Percentiles rank a stretch among this genome's conserved stretches.
Conservation (phyloP, 345 rosid genomes). For the Erodium maritimum region DNA sequence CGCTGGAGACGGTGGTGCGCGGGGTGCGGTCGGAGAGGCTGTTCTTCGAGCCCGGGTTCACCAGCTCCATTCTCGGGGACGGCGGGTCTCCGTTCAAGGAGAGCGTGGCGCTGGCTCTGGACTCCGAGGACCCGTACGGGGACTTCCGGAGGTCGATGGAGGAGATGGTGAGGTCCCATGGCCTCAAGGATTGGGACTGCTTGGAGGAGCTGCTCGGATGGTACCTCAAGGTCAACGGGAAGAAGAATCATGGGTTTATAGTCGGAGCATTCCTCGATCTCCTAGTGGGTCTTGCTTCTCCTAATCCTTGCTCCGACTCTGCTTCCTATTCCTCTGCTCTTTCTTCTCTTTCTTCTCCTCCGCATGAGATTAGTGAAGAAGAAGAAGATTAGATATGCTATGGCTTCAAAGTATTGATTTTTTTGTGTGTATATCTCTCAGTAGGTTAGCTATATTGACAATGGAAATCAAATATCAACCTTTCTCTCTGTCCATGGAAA, state of each 20-base stretch:
- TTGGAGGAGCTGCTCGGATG: constrained; percentile 66
- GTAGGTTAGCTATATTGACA: constrained; percentile 1
- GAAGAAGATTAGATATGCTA: background rate
- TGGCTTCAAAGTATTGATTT: constrained; percentile 5
- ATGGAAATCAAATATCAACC: background rate
- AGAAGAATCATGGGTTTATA: constrained; percentile 56
- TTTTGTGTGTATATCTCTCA: constrained; percentile 15
- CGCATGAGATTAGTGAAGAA: constrained; percentile 13
- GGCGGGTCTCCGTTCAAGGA: constrained; percentile 33
- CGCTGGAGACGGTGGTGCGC: constrained; percentile 45
- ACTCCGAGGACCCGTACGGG: constrained; percentile 61
- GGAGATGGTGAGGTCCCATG: constrained; percentile 68
- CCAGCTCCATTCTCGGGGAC: constrained; percentile 56
- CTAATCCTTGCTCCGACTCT: background rate
- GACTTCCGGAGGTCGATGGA: constrained; percentile 90
- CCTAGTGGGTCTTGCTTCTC: constrained; percentile 27
- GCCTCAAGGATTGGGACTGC: constrained; percentile 58
- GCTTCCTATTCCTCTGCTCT: constrained; percentile 37
- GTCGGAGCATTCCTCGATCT: constrained; percentile 73
- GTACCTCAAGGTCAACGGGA: constrained; percentile 69
- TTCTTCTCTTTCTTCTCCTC: constrained; percentile 27
- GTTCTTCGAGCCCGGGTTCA: constrained; percentile 54
- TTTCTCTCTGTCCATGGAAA: background rate
- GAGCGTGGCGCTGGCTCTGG: constrained; percentile 53
- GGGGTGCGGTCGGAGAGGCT: constrained; percentile 51